These are phyloP conservation scores for Lepiota brunneoincarnata DNA, from an alignment of 768 basidiomycete genomes.

Conservation along the genomic window DNA sequence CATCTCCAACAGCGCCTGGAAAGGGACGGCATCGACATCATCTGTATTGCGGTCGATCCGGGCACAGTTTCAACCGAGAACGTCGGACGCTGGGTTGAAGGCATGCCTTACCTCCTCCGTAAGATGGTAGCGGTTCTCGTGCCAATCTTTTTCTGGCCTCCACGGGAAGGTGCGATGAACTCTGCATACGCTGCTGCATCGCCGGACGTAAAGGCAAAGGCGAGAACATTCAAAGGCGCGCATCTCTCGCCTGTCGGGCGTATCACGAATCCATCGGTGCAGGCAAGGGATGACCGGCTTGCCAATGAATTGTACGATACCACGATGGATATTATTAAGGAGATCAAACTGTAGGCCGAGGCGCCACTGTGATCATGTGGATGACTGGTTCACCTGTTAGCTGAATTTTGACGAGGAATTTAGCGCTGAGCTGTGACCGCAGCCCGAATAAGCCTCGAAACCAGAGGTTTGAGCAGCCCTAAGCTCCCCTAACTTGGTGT, in stretches of 20 bases:
- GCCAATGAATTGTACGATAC: slow-evolving; percentile 38
- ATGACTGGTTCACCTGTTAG: too few species aligned
- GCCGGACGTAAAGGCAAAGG: slow-evolving; percentile 26
- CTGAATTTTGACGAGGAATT: too few species aligned
- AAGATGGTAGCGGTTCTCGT: slow-evolving; percentile 12
- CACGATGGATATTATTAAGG: slow-evolving; percentile 29
- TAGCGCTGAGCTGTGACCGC: too few species aligned
- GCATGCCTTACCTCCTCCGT: slow-evolving; percentile 9
- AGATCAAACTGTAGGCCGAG: slow-evolving; percentile 16
- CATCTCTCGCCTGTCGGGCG: slow-evolving; percentile 34
- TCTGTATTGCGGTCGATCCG: slow-evolving; percentile 39
- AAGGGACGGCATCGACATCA: slow-evolving; percentile 29
- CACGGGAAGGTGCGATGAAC: slow-evolving; percentile 32
- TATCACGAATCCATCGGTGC: slow-evolving; percentile 23
- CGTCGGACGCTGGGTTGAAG: slow-evolving; percentile 10
- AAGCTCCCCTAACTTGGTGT: too few species aligned
- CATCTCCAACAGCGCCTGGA: slow-evolving; percentile 49
- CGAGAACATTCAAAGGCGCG: slow-evolving; percentile 31
- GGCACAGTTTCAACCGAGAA: slow-evolving; percentile 33
- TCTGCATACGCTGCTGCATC: slow-evolving; percentile 39
- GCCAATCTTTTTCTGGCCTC: slow-evolving; percentile 14
- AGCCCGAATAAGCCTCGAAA: too few species aligned
- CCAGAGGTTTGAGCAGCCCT: too few species aligned
- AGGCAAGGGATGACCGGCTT: slow-evolving; percentile 28
- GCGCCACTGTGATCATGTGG: too few species aligned